These are phyloP conservation scores for Claviceps arundinis DNA, from an alignment of 2,329 filamentous ascomycete species.

Conservation along the genomic window DNA sequence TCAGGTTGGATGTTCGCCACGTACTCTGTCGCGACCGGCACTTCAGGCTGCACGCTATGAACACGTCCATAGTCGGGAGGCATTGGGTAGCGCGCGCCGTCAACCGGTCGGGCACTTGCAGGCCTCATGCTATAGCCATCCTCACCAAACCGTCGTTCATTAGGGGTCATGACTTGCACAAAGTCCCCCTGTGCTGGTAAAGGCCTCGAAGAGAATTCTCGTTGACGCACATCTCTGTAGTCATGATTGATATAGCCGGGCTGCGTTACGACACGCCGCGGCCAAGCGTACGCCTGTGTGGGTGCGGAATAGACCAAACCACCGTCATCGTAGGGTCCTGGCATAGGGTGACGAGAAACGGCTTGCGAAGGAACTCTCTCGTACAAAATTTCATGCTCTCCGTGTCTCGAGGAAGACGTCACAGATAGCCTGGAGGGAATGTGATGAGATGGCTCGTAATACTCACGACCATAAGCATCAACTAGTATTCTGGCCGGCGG, in stretches of 20 bases:
- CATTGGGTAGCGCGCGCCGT: conserved; percentile 28
- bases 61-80: conserved; percentile 29
- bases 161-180: conserved; percentile 30
- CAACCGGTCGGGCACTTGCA: conserved; percentile 44
- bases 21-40: conserved; percentile 15
- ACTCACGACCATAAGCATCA: conserved; percentile 74
- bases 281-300: conserved; percentile 35
- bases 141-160: conserved; percentile 28
- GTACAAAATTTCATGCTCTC: conserved; percentile 48
- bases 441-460: conserved; percentile 40
- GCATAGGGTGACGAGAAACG: conserved; percentile 33
- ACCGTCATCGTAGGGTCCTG: conserved; percentile 36
- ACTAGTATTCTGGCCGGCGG: conserved; percentile 57
- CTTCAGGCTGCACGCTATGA: conserved; percentile 28
- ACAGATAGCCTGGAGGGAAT: conserved; percentile 37
- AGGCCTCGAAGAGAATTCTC: conserved; percentile 44
- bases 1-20: conserved; percentile 16
- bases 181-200: conserved; percentile 31
- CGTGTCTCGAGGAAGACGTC: conserved; percentile 29
- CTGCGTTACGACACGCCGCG: conserved; percentile 47
- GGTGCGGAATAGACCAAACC: conserved; percentile 34
- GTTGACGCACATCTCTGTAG: conserved; percentile 40
- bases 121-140: conserved; percentile 39
- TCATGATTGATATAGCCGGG: conserved; percentile 42
- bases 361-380: conserved; percentile 47